Evolutionary conservation across 768 basidiomycete genomes (phyloP), one percentile per base, ranked within the genome.

Genomic region (Pleurotus eryngii): DNA sequence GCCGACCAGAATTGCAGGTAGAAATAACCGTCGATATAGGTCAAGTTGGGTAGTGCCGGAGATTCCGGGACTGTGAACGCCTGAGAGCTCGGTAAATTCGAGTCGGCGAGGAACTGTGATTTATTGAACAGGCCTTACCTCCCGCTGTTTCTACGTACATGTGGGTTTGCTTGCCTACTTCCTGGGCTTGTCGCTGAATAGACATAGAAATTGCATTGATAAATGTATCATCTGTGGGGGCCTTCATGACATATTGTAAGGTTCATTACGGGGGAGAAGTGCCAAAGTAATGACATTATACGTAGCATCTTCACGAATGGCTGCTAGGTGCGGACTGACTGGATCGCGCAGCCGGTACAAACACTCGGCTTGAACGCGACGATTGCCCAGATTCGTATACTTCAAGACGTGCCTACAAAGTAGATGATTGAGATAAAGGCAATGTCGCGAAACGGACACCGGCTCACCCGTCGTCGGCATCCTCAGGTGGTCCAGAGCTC

Each of bases 101-200:
- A 30, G 12, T 48, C 58, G 58, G 57, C 43, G 55, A 46, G 18
- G 53, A 27, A 57, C 18, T 49, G 17, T 26, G 15, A 15, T n/a
- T 22, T n/a, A 55, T 18, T n/a, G 35, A 42, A 30, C 1, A 9
- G 50, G 40, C 27, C 84, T 78, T 70, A 93, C 95, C 96, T 83
- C 96, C 96, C 12, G 95, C 96, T 7, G 96, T 95, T 72, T 98
- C 96, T 46, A 98, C 74, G 64, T 89, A 98, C 78, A 95, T 81
- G 64, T 88, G 82, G 2, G 79, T 76, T 11, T 62, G 64, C 8
- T 64, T 63, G 2, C 57, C 61, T 18, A 64, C 49, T 1, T 59
- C 60, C 3, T 67, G 61, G 1, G 86, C 85, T 64, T 82, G 82
- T 22, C 70, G 59, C 35, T 78, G 76, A n/a, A 92, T 82, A 62